Evolutionary conservation across 495 filamentous ascomycete genomes (phyloP).

Genomic region (Penicillium dipodomyicola): DNA sequence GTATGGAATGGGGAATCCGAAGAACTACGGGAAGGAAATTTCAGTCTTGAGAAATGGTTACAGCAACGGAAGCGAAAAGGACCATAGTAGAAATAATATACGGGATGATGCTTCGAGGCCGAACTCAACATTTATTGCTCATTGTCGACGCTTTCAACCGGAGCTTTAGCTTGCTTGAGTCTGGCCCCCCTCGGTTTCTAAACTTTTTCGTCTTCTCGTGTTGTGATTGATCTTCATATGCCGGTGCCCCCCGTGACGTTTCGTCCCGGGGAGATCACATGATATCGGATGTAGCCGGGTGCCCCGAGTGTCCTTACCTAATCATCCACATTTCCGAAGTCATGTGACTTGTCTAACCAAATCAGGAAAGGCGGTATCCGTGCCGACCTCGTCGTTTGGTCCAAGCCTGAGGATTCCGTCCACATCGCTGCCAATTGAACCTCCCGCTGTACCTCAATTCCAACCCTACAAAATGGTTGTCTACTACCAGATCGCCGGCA

Average conservation of each 20-base stretch:
- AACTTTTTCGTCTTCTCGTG: neutral
- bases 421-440: slow-evolving; percentile 36
- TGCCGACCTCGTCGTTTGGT: slow-evolving; percentile 27
- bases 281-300: slow-evolving; percentile 16
- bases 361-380: slow-evolving; percentile 31
- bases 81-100: slow-evolving; percentile 1
- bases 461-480: slow-evolving; percentile 71
- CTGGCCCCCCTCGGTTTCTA: neutral
- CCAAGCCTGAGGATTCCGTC: slow-evolving; percentile 26
- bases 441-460: slow-evolving; percentile 34
- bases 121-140: neutral
- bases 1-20: no score
- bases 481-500: slow-evolving; percentile 82
- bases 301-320: neutral
- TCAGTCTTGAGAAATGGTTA: no score
- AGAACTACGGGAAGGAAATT: no score
- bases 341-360: slow-evolving; percentile 15
- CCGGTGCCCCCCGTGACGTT: neutral
- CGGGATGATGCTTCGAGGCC: neutral
- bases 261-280: slow-evolving; percentile 29
- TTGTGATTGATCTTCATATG: neutral
- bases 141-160: neutral
- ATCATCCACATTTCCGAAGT: slow-evolving; percentile 2
- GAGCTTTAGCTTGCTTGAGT: neutral
- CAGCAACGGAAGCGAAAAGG: no score